A percentile compares a stretch with the other conserved stretches of the same genome.
phyloP scores from a whole-genome alignment of 2,329 filamentous ascomycete species.

The Xylariaceae sp. region DNA sequence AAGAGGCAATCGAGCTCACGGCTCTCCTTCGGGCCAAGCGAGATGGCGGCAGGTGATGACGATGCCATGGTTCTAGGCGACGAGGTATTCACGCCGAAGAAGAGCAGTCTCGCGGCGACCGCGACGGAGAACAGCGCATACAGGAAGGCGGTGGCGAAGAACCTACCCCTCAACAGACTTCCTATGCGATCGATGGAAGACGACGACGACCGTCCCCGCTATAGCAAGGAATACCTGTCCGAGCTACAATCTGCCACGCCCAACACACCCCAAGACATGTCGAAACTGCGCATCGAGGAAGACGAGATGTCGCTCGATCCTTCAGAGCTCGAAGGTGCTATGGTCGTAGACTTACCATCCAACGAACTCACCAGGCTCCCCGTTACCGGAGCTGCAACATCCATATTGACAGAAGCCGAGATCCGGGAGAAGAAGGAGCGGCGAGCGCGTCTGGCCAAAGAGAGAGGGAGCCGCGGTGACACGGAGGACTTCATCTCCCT shows the following conservation, averaged over 20 bases:
- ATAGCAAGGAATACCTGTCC: slow-evolving; percentile 80
- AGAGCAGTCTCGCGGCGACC: slow-evolving; percentile 55
- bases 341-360: slow-evolving; percentile 52
- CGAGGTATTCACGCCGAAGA: slow-evolving; percentile 56
- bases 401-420: slow-evolving; percentile 75
- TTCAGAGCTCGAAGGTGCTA: slow-evolving; percentile 57
- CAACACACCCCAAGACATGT: slow-evolving; percentile 65
- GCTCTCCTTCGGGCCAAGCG: slow-evolving; percentile 67
- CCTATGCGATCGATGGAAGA: slow-evolving; percentile 51
- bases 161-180: slow-evolving; percentile 40
- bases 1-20: slow-evolving; percentile 60
- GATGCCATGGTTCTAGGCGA: slow-evolving; percentile 32
- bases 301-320: slow-evolving; percentile 53
- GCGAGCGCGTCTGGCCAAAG: slow-evolving; percentile 70
- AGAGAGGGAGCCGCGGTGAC: slow-evolving; percentile 36
- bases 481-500: slow-evolving; percentile 60
- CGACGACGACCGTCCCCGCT: slow-evolving; percentile 68
- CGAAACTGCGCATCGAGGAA: slow-evolving; percentile 38
- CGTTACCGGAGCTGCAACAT: slow-evolving; percentile 26
- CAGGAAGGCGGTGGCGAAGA: slow-evolving; percentile 46
- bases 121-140: slow-evolving; percentile 62
- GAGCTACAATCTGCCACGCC: slow-evolving; percentile 84
- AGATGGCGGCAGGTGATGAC: slow-evolving; percentile 47
- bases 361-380: slow-evolving; percentile 29
- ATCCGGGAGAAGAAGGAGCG: slow-evolving; percentile 89